Conservation (phyloP, 306 rosid genomes). For the Pyrus pyrifolia region DNA sequence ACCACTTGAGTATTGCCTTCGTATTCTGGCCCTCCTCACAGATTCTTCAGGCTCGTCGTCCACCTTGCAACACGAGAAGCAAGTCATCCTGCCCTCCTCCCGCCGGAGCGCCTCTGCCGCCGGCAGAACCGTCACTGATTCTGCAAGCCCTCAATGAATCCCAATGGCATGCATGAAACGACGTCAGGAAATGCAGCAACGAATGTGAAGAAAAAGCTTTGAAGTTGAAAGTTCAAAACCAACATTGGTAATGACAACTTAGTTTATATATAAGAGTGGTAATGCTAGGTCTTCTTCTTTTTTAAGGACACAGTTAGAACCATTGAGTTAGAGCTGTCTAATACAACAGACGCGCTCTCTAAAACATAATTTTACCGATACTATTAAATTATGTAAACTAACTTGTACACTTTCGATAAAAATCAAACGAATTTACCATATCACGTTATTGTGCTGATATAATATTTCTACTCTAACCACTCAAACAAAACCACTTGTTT, state of each 20-base stretch:
- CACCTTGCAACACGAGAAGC: conserved; percentile 36
- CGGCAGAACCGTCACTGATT: neutral
- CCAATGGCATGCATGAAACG: neutral
- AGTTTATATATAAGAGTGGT: neutral
- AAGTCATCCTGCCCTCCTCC: conserved; percentile 23
- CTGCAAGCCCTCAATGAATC: neutral
- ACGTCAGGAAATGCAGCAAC: neutral
- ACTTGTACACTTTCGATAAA: neutral
- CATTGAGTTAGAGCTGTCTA: neutral
- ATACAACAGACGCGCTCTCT: neutral
- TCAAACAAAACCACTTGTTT: too few species aligned
- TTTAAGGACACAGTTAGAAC: neutral
- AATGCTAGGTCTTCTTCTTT: neutral
- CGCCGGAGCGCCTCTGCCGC: neutral
- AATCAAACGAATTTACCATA: neutral
- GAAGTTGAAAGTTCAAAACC: neutral
- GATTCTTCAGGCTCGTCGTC: neutral
- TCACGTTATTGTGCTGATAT: neutral
- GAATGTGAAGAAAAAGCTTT: neutral
- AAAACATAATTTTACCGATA: neutral
- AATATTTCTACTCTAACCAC: neutral
- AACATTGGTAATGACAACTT: neutral
- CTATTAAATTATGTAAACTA: neutral
- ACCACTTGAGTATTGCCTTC: conserved; percentile 1
- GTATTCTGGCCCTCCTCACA: neutral